Evolutionary conservation across 2,329 filamentous ascomycete genomes (phyloP), one percentile per base, ranked within the genome.

Genomic region (Claviceps sp.): DNA sequence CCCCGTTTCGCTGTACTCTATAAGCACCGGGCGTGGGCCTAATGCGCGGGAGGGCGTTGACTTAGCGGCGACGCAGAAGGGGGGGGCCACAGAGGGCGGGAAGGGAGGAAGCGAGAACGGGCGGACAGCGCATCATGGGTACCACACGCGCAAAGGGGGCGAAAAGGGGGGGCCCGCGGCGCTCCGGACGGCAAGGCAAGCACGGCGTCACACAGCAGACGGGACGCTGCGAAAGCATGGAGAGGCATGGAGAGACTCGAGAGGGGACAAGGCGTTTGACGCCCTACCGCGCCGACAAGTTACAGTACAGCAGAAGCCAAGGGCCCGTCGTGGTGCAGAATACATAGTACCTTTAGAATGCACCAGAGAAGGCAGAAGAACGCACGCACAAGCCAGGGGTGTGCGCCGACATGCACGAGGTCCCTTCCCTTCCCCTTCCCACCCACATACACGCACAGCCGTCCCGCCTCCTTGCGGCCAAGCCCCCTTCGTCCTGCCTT

Each of bases 31-130:
- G 37, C 47, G 47, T 48, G 38, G 2, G 10, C 19, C 47, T 34
- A 19, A 38, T 19, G 38, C 16, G 19, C 24, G 19, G 0, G 4
- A 8, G 13, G 50, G 41, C 14, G 46, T 47, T 17, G 39, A 30
- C 43, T 43, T 44, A 43, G 44, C 41, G 43, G 48, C 44, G 49
- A 52, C 55, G 51, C 57, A 52, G 52, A 54, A 17, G 53, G 44
- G 22, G 19, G 45, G 19, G 26, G 26, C 26, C 26, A 45, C 39
- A 22, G 43, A 47, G 47, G 34, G 40, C 48, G 52, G 49, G 51
- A 39, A 54, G 50, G 46, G 51, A 42, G 40, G 50, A 49, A 49
- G 47, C 47, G 47, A 49, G 39, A 42, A 19, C 47, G 47, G 46
- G 47, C 47, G 47, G 47, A 48, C 47, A 41, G 38, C 47, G 38